These are phyloP conservation scores for Ascochyta clinopodiicola DNA, from an alignment of 2,329 filamentous ascomycete species.

Conservation along the genomic window DNA sequence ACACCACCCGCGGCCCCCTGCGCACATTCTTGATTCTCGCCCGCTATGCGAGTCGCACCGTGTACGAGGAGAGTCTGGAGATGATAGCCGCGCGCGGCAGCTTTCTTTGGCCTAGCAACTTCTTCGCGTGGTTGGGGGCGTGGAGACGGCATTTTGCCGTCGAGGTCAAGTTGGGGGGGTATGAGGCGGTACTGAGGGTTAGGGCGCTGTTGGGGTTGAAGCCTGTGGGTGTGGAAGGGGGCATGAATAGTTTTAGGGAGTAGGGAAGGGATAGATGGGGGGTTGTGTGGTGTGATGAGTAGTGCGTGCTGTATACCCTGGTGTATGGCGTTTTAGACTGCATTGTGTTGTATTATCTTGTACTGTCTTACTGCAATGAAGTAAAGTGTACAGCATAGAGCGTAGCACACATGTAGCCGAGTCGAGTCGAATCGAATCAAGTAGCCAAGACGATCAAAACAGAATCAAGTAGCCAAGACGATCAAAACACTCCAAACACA, in stretches of 20 bases:
- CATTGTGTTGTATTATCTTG: too few relatives aligned
- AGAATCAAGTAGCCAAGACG: too few relatives aligned
- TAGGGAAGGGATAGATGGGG: not conserved
- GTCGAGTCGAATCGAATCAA: too few relatives aligned
- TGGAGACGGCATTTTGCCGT: conserved; percentile 62
- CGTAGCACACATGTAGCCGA: too few relatives aligned
- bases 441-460: too few relatives aligned
- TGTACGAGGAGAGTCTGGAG: conserved; percentile 68
- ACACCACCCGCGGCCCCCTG: conserved; percentile 70
- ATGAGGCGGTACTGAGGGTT: conserved; percentile 62
- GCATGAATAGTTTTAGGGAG: conserved; percentile 10
- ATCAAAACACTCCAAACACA: too few relatives aligned
- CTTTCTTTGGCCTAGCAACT: conserved; percentile 59
- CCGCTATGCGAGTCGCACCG: conserved; percentile 66
- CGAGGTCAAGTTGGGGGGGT: conserved; percentile 64
- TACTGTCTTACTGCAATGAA: too few relatives aligned
- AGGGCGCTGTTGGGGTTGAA: conserved; percentile 58
- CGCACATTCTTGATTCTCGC: conserved; percentile 70
- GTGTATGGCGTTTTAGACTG: too few relatives aligned
- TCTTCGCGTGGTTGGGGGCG: conserved; percentile 59
- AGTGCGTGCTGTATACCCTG: too few relatives aligned
- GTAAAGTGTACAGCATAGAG: too few relatives aligned
- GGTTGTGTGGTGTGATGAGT: too few relatives aligned
- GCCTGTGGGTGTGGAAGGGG: conserved; percentile 27
- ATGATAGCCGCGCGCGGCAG: conserved; percentile 51